These are phyloP conservation scores for Harrya chromipes DNA, from an alignment of 768 basidiomycete genomes.

Conservation along the genomic window DNA sequence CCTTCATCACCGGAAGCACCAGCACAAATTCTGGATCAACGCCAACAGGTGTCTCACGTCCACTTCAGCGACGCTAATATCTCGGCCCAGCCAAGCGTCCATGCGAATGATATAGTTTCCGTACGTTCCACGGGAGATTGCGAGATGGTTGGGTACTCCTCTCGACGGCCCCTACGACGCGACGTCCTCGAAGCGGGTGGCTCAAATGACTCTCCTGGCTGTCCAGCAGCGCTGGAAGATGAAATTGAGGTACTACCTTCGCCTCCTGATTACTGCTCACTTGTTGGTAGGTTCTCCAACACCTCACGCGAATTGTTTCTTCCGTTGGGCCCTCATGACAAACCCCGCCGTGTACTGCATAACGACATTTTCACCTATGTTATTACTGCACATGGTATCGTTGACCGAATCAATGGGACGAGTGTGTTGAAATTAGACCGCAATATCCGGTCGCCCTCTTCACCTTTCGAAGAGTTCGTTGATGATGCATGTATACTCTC, in stretches of 20 bases:
- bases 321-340: constrained; percentile 34
- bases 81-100: background rate
- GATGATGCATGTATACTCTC: constrained; percentile 43
- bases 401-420: constrained; percentile 30
- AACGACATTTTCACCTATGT: constrained; percentile 18
- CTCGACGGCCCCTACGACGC: background rate
- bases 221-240: background rate
- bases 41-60: background rate
- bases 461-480: constrained; percentile 30
- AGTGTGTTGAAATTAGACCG: constrained; percentile 13
- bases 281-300: background rate
- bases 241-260: background rate
- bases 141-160: background rate
- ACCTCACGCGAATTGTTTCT: constrained; percentile 7
- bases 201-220: background rate
- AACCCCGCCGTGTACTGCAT: constrained; percentile 37
- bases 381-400: constrained; percentile 39
- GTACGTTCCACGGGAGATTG: background rate
- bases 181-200: background rate
- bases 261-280: background rate
- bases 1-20: background rate
- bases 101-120: background rate
- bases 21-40: background rate
- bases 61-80: background rate
- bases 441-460: constrained; percentile 20